Percentiles rank a stretch among this genome's conserved stretches.
Evolutionary conservation across 2,329 filamentous ascomycete genomes (phyloP).

Genomic region (Monosporascus ibericus): DNA sequence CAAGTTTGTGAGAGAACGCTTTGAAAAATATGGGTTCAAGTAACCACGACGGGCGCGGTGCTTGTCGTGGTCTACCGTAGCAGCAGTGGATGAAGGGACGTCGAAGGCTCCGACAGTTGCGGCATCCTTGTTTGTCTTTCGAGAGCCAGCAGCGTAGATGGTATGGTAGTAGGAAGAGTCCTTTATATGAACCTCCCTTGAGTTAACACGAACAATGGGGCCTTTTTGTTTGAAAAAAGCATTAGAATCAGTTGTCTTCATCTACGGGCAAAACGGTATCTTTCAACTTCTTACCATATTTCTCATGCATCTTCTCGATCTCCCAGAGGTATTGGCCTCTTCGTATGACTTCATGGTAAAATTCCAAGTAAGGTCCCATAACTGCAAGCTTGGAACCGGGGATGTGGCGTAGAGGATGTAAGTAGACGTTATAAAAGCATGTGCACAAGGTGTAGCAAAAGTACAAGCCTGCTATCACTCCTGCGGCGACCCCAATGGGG

Average conservation of each 20-base stretch:
- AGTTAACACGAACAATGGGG: neutral
- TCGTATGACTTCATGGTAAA: conserved; percentile 10
- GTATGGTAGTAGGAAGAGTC: neutral
- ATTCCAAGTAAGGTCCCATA: conserved; percentile 9
- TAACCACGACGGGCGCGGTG: neutral
- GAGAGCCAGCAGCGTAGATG: neutral
- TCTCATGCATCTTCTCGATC: conserved; percentile 13
- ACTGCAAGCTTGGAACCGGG: conserved; percentile 13
- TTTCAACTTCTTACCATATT: conserved; percentile 7
- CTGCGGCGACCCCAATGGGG: no score
- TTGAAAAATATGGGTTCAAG: neutral
- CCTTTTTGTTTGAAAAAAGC: neutral
- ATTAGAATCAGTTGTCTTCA: no score
- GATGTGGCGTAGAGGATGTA: conserved; percentile 12
- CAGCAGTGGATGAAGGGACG: neutral
- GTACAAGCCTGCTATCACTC: no score
- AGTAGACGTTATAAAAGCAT: neutral
- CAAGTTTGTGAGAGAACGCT: neutral
- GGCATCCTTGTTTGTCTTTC: neutral
- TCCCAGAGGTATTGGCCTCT: conserved; percentile 9
- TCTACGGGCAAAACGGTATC: no score
- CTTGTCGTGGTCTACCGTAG: neutral
- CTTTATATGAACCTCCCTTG: neutral
- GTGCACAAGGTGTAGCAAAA: no score
- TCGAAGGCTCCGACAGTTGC: neutral